Evolutionary conservation across 345 rosid genomes (phyloP), one percentile per base, ranked within the genome.

Genomic region (Turnera subulata): DNA sequence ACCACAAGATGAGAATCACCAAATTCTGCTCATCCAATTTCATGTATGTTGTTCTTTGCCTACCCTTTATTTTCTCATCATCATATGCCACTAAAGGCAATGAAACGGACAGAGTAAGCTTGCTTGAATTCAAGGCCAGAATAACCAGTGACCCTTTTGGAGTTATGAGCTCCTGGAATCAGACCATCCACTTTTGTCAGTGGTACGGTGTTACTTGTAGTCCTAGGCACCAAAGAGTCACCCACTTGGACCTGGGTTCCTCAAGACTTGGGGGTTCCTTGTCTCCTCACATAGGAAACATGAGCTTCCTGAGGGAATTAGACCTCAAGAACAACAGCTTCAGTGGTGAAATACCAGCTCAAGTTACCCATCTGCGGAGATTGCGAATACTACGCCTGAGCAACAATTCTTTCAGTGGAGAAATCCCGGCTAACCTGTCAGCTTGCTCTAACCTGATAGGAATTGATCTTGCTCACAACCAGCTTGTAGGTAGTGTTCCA

Each of bases 151-250:
- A 61, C 26, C 65, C 47, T 15, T 10, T 49, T 17, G 47, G 56
- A 18, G 16, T 23, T 7, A 5, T 50, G 24, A 50, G 33, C 21
- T 38, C 49, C 2, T 61, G 65, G 56, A 61, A 61, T 25, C 15
- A 16, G 17, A 21, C 56, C 17, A 0, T 24, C 17, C 56, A 21
- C 26, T 50, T 48, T 39, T 61, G 65, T 39, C 33, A 13, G 12
- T 50, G 56, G 65, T 22, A 0, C 14, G 65, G 65, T 9, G 47
- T 61, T 14, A 61, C 38, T 10, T 61, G 56, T 22, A 19, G 56
- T 16, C 19, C 11, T 4, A 15, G 48, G 10, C 58, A 62, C 44
- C 65, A 35, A 6, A 61, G 65, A 26, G 56, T 61, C 6, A 25
- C 56, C 0, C 11, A 6, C 11, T 11, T 61, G 22, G 39, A 35